Percentiles rank a stretch among this genome's conserved stretches.
phyloP scores from a whole-genome alignment of 1,284 basidiomycete genomes.

The Ustilago bromivora region DNA sequence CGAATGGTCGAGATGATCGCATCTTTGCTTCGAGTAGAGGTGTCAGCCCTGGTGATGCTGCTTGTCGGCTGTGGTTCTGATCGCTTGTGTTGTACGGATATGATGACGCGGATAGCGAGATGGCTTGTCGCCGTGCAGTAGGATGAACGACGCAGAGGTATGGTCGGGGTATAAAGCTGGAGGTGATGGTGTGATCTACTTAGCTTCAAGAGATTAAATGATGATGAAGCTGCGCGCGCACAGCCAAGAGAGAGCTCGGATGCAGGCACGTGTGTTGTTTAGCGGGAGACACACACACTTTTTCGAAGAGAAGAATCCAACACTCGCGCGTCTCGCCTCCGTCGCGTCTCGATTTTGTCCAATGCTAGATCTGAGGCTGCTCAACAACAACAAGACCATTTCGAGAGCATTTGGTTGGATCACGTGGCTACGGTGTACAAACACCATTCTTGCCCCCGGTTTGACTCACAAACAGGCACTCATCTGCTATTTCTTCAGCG shows the following conservation, averaged over 20 bases:
- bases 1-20: constrained; percentile 39
- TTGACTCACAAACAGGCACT: background rate
- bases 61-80: too few relatives aligned
- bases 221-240: constrained; percentile 2
- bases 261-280: background rate
- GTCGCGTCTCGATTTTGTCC: constrained; percentile 1
- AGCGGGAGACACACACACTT: background rate
- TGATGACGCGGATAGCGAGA: too few relatives aligned
- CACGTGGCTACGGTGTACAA: background rate
- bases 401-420: background rate
- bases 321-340: background rate
- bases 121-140: too few relatives aligned
- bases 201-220: background rate
- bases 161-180: background rate
- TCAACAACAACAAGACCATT: constrained; percentile 5
- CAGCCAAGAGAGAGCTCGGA: background rate
- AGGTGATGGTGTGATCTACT: constrained; percentile 8
- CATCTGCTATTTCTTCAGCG: too few relatives aligned
- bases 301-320: constrained; percentile 1
- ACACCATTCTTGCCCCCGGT: background rate
- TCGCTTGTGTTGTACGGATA: background rate
- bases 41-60: too few relatives aligned
- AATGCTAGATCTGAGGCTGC: background rate
- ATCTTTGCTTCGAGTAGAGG: constrained; percentile 9
- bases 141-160: background rate